A percentile compares a stretch with the other conserved stretches of the same genome.
Conservation (phyloP, 768 basidiomycete genomes). For the Collybia mongolica region DNA sequence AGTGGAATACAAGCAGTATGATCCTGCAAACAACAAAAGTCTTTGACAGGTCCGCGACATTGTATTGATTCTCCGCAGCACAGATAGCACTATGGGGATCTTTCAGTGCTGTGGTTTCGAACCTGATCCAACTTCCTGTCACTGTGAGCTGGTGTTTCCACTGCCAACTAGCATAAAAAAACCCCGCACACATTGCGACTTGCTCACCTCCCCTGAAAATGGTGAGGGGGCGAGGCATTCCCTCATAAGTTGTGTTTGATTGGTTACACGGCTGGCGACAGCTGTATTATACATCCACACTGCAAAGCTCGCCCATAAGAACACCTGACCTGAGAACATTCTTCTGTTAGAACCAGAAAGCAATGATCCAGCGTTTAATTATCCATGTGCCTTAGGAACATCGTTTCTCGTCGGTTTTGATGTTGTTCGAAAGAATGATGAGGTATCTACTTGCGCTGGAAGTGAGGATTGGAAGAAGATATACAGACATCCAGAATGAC, state of each 20-base stretch:
- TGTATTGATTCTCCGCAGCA: conserved; percentile 1
- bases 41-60: conserved; percentile 2
- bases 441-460: background rate
- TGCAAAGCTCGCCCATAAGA: conserved; percentile 6
- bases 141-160: conserved; percentile 2
- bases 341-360: background rate
- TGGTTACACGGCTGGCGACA: conserved; percentile 1
- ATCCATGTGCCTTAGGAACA: background rate
- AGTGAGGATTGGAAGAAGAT: conserved; percentile 6
- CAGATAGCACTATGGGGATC: conserved; percentile 2
- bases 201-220: conserved; percentile 5
- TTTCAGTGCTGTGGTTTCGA: conserved; percentile 2
- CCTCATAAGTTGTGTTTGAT: background rate
- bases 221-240: conserved; percentile 3
- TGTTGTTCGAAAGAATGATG: conserved; percentile 3
- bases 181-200: conserved; percentile 2
- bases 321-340: conserved; percentile 5
- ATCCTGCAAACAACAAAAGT: conserved; percentile 4
- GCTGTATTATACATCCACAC: conserved; percentile 5
- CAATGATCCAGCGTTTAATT: background rate
- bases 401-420: conserved; percentile 5
- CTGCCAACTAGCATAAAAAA: conserved; percentile 1
- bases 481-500: conserved; percentile 5
- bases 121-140: background rate
- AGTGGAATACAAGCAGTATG: conserved; percentile 2